Percentiles rank a stretch among this genome's conserved stretches.
Evolutionary conservation across 768 basidiomycete species (phyloP).

Genomic region (Russula brevipes): DNA sequence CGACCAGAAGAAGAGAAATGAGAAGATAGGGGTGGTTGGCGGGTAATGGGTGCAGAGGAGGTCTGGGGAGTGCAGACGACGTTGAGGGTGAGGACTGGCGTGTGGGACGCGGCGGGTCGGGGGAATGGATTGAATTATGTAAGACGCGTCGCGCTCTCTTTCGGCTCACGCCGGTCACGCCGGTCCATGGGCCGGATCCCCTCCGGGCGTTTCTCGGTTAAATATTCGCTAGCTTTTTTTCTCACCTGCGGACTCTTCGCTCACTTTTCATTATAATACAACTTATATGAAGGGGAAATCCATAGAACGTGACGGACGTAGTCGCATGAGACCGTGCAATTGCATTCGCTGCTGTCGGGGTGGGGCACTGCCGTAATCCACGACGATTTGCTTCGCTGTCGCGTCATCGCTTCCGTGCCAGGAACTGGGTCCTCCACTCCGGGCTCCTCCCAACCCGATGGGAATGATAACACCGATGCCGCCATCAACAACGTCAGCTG

Average conservation of each 20-base stretch:
- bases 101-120: slow-evolving; percentile 26
- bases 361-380: slow-evolving; percentile 11
- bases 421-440: slow-evolving; percentile 7
- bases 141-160: slow-evolving; percentile 26
- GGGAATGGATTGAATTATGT: slow-evolving; percentile 22
- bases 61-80: slow-evolving; percentile 3
- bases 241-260: not conserved
- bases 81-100: slow-evolving; percentile 22
- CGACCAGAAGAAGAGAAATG: not conserved
- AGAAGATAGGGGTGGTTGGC: not conserved
- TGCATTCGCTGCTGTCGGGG: not conserved
- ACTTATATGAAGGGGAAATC: too few species aligned
- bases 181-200: slow-evolving; percentile 16
- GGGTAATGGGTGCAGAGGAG: slow-evolving; percentile 5
- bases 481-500: slow-evolving; percentile 17
- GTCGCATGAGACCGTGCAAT: not conserved
- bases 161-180: slow-evolving; percentile 24
- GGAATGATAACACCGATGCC: slow-evolving; percentile 22
- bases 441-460: slow-evolving; percentile 7
- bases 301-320: not conserved
- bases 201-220: slow-evolving; percentile 3
- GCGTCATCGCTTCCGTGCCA: slow-evolving; percentile 21
- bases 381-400: slow-evolving; percentile 16
- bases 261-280: not conserved
- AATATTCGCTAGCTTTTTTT: not conserved